Conservation (phyloP, 2,329 filamentous ascomycete genomes). For the Alternaria alternata region DNA sequence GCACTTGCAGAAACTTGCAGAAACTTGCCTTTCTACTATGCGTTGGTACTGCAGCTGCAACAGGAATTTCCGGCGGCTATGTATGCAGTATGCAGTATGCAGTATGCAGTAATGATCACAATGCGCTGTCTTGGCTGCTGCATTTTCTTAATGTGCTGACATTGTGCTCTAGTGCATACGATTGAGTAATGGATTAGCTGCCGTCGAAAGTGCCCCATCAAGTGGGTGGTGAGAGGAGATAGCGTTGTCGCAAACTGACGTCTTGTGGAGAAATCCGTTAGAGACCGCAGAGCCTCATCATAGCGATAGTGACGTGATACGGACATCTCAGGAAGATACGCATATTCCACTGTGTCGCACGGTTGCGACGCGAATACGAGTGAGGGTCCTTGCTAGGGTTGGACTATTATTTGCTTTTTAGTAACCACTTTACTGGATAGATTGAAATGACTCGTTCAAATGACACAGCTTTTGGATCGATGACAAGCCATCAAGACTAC, state of each 20-base stretch:
- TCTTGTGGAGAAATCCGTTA: slow-evolving; percentile 3
- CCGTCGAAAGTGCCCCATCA: background rate
- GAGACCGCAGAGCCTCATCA: slow-evolving; percentile 13
- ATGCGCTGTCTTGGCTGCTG: slow-evolving; percentile 27
- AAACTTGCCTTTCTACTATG: slow-evolving; percentile 19
- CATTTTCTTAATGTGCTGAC: slow-evolving; percentile 10
- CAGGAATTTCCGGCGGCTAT: slow-evolving; percentile 31
- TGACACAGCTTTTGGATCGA: slow-evolving; percentile 21
- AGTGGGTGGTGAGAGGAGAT: background rate
- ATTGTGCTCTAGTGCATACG: slow-evolving; percentile 8
- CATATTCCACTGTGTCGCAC: background rate
- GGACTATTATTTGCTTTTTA: background rate
- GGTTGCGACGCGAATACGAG: background rate
- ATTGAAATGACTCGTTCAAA: background rate
- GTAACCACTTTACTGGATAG: background rate
- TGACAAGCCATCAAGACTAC: slow-evolving; percentile 16
- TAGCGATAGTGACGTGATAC: slow-evolving; percentile 3
- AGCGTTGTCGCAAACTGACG: background rate
- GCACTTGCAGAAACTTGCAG: slow-evolving; percentile 25
- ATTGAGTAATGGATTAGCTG: slow-evolving; percentile 6
- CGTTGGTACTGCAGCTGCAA: slow-evolving; percentile 26
- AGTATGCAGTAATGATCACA: slow-evolving; percentile 35
- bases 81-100: slow-evolving; percentile 35
- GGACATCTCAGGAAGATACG: background rate
- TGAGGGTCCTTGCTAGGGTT: background rate